These are phyloP conservation scores for Emergomyces africanus DNA, from an alignment of 2,329 filamentous ascomycete species.

Conservation along the genomic window DNA sequence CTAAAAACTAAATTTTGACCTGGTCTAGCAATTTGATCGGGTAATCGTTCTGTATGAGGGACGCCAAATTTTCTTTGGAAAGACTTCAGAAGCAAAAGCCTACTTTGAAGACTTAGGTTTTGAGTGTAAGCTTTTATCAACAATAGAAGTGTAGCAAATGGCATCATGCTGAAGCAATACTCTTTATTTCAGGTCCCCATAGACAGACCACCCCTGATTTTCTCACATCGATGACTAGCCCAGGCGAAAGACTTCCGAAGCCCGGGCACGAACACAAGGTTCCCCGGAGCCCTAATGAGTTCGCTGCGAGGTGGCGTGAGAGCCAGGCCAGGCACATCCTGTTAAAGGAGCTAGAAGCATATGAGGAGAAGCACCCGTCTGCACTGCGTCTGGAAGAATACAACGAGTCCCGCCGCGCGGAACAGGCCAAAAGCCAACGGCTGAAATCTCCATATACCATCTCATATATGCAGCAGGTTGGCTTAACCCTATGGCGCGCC, in stretches of 20 bases:
- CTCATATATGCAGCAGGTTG: slow-evolving; percentile 60
- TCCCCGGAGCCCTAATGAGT: slow-evolving; percentile 58
- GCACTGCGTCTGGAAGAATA: slow-evolving; percentile 21
- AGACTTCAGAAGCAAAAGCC: slow-evolving; percentile 46
- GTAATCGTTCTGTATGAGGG: slow-evolving; percentile 55
- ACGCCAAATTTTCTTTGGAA: slow-evolving; percentile 60
- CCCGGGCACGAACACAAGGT: slow-evolving; percentile 39
- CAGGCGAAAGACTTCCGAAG: slow-evolving; percentile 36
- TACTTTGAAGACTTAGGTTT: slow-evolving; percentile 66
- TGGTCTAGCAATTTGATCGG: slow-evolving; percentile 52
- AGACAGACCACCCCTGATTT: neutral
- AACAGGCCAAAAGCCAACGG: slow-evolving; percentile 38
- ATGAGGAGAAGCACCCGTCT: slow-evolving; percentile 28
- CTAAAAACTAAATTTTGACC: neutral
- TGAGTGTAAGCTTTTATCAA: slow-evolving; percentile 32
- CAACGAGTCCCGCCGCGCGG: slow-evolving; percentile 22
- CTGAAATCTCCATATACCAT: slow-evolving; percentile 68
- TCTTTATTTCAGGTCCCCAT: neutral
- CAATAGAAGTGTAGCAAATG: neutral
- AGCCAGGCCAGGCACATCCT: slow-evolving; percentile 34
- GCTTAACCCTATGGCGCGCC: slow-evolving; percentile 43
- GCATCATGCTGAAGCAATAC: neutral
- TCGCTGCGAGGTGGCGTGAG: slow-evolving; percentile 46
- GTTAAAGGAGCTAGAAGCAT: slow-evolving; percentile 30
- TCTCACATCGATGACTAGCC: neutral